A percentile compares a stretch with the other conserved stretches of the same genome.
These are phyloP conservation scores for Pseudogymnoascus sp. DNA, from an alignment of 2,329 filamentous ascomycete species.

Conservation along the genomic window DNA sequence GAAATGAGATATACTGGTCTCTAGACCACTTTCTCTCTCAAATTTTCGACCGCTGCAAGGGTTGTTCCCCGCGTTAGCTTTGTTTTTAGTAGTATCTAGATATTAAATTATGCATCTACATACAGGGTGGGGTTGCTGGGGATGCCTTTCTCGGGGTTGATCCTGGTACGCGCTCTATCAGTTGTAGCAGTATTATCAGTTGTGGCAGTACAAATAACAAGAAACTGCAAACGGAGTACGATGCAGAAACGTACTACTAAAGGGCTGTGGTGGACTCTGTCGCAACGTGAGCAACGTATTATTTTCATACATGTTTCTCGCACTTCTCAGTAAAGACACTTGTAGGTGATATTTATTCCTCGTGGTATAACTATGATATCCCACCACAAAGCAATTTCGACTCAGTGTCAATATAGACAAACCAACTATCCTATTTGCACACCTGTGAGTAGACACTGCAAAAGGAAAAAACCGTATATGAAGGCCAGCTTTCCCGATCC, in stretches of 20 bases:
- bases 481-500: neutral
- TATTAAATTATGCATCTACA: too few species aligned
- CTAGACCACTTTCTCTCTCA: too few species aligned
- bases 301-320: neutral
- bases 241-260: neutral
- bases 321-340: neutral
- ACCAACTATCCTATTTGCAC: neutral
- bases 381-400: neutral
- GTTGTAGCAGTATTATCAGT: neutral
- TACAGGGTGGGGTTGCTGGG: too few species aligned
- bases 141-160: too few species aligned
- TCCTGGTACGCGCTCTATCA: too few species aligned
- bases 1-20: too few species aligned
- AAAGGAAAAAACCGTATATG: neutral
- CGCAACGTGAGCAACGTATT: neutral
- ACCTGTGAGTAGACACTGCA: neutral
- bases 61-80: too few species aligned
- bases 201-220: too few species aligned
- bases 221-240: neutral
- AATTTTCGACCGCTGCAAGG: too few species aligned
- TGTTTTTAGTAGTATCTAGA: too few species aligned
- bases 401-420: neutral
- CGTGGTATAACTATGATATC: neutral
- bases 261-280: neutral
- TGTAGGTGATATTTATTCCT: neutral